Evolutionary conservation across 2,329 filamentous ascomycete genomes (phyloP).

Genomic region (Aureobasidium namibiae): DNA sequence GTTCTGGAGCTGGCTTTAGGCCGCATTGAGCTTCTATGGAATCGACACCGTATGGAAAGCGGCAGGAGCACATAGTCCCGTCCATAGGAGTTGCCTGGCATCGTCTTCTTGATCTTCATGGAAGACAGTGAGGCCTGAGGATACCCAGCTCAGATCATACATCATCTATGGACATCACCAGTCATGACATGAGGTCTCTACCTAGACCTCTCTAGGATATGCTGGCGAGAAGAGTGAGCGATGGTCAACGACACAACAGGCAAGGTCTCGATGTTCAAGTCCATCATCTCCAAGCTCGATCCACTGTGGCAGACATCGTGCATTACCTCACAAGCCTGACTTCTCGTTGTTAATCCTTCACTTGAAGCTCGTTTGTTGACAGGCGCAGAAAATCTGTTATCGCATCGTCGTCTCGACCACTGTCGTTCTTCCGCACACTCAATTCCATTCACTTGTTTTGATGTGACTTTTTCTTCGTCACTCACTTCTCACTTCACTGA

Average conservation of each 20-base stretch:
- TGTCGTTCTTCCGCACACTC: background rate
- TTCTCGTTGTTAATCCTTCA: background rate
- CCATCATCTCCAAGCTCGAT: background rate
- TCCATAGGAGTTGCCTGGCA: background rate
- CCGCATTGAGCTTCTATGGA: too few relatives aligned
- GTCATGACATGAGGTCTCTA: background rate
- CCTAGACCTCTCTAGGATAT: background rate
- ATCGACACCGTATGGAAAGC: background rate
- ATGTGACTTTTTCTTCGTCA: background rate
- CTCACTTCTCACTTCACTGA: background rate
- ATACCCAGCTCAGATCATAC: background rate
- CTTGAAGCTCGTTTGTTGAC: background rate
- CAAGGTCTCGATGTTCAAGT: background rate
- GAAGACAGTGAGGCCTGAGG: background rate
- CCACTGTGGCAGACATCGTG: background rate
- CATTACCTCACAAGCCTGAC: background rate
- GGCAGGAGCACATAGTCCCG: background rate
- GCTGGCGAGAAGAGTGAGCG: background rate
- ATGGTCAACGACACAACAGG: background rate
- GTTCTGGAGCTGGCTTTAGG: background rate
- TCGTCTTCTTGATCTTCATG: background rate
- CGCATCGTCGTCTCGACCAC: background rate
- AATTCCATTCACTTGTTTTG: background rate
- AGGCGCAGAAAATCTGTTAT: background rate
- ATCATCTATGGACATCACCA: background rate